These are phyloP conservation scores for Penicillium sp. DNA, from an alignment of 2,329 filamentous ascomycete species.

Conservation along the genomic window DNA sequence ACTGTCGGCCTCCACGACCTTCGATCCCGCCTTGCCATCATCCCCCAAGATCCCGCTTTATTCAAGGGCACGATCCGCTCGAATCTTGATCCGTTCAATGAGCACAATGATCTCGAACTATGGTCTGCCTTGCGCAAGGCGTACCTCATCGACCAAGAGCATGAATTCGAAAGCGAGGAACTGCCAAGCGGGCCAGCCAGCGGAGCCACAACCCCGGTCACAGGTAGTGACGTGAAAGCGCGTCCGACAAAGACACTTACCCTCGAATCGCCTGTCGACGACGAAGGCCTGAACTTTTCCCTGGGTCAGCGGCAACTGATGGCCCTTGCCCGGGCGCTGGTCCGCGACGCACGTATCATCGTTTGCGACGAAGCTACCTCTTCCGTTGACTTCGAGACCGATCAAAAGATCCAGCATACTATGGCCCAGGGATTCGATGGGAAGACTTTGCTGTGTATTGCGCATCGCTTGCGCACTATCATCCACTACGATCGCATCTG, in stretches of 20 bases:
- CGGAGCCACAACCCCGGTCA: slow-evolving; percentile 41
- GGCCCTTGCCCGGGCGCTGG: slow-evolving; percentile 86
- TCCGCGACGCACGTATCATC: slow-evolving; percentile 84
- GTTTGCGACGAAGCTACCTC: slow-evolving; percentile 96
- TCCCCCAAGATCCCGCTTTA: slow-evolving; percentile 47
- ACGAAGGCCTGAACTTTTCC: slow-evolving; percentile 94
- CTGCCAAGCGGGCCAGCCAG: slow-evolving; percentile 4
- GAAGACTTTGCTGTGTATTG: slow-evolving; percentile 87
- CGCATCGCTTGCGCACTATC: slow-evolving; percentile 87
- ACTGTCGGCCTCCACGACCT: slow-evolving; percentile 43
- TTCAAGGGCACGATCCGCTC: slow-evolving; percentile 46
- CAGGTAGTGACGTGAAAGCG: slow-evolving; percentile 42
- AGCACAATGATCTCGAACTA: slow-evolving; percentile 47
- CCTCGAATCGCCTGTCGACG: slow-evolving; percentile 81
- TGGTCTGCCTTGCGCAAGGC: slow-evolving; percentile 49
- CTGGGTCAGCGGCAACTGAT: slow-evolving; percentile 93
- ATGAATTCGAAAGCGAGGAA: slow-evolving; percentile 46
- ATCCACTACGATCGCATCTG: slow-evolving; percentile 93
- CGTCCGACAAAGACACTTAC: slow-evolving; percentile 14
- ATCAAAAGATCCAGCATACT: slow-evolving; percentile 88
- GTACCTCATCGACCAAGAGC: slow-evolving; percentile 47
- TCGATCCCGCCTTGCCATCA: slow-evolving; percentile 45
- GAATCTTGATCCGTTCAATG: slow-evolving; percentile 47
- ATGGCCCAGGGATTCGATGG: slow-evolving; percentile 82
- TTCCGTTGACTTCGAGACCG: slow-evolving; percentile 92